Percentiles rank a stretch among this genome's conserved stretches.
phyloP scores from a whole-genome alignment of 2,329 filamentous ascomycete species.

The Alternaria sp. region DNA sequence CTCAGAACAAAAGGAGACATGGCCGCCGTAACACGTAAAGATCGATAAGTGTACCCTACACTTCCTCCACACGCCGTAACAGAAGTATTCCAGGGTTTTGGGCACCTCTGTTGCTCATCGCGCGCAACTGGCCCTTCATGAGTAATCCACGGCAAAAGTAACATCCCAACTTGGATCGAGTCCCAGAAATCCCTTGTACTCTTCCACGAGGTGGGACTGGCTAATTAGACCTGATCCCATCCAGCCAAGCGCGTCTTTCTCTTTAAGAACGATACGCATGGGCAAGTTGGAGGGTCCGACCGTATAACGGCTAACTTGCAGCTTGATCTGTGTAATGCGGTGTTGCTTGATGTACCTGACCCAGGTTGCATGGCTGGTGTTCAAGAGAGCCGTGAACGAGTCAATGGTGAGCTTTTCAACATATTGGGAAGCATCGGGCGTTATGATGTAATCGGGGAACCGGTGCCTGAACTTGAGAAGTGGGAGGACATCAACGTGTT shows the following conservation, averaged over 20 bases:
- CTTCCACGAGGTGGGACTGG: background rate
- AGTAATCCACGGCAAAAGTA: background rate
- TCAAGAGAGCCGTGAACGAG: background rate
- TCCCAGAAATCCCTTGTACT: background rate
- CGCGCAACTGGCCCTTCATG: background rate
- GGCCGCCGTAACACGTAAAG: background rate
- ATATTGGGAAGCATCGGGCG: background rate
- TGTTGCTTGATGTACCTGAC: background rate
- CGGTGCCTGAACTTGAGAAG: constrained; percentile 26
- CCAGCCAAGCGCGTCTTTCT: background rate
- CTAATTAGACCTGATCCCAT: background rate
- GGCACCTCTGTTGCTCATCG: background rate
- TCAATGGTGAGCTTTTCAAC: background rate
- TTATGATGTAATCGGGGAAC: constrained; percentile 24
- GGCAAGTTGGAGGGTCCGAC: background rate
- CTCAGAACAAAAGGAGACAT: background rate
- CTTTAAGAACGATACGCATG: background rate
- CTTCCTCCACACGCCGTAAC: background rate
- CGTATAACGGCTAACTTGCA: background rate
- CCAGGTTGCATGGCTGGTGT: background rate
- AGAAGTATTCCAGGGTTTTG: background rate
- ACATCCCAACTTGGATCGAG: background rate
- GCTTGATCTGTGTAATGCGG: constrained; percentile 1
- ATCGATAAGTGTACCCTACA: background rate
- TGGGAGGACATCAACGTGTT: constrained; percentile 11